phyloP scores from a whole-genome alignment of 805 yeast genomes.

The Nakazawaea pomicola region DNA sequence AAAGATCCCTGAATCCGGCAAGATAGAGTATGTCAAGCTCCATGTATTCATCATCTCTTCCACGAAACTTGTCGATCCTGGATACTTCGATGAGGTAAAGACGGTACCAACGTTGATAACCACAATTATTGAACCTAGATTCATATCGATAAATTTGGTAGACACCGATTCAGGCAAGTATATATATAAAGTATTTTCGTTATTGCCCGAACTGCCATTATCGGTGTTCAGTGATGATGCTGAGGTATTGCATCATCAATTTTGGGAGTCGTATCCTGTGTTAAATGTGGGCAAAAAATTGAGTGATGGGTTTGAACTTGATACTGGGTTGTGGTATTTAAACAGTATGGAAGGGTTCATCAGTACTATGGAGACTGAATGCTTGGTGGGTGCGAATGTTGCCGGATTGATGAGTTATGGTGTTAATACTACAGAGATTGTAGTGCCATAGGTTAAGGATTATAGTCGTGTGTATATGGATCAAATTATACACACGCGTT shows the following conservation, averaged over 20 bases:
- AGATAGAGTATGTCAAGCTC: slow-evolving; percentile 32
- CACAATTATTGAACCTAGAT: slow-evolving; percentile 15
- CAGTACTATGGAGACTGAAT: slow-evolving; percentile 49
- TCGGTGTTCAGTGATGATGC: slow-evolving; percentile 3
- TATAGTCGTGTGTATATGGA: not conserved
- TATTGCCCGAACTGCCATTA: not conserved
- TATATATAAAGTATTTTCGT: slow-evolving; percentile 40
- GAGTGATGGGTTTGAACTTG: slow-evolving; percentile 24
- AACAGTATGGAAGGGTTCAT: slow-evolving; percentile 41
- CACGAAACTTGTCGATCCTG: slow-evolving; percentile 17
- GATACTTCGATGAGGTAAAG: slow-evolving; percentile 10
- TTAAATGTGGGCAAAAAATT: slow-evolving; percentile 26
- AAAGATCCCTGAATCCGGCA: not conserved
- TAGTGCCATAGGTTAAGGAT: slow-evolving; percentile 16
- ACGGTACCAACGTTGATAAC: slow-evolving; percentile 17
- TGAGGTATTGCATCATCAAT: slow-evolving; percentile 26
- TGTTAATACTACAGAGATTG: slow-evolving; percentile 21
- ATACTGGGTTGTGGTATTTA: slow-evolving; percentile 33
- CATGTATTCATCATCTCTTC: slow-evolving; percentile 32
- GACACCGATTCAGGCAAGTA: slow-evolving; percentile 24
- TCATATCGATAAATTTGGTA: slow-evolving; percentile 30
- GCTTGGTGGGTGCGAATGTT: slow-evolving; percentile 43
- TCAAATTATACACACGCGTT: not conserved
- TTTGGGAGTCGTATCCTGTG: slow-evolving; percentile 42
- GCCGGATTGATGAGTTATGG: slow-evolving; percentile 36